Evolutionary conservation across 441 rosid genomes (phyloP).

Genomic region (Monsonia emarginata): DNA sequence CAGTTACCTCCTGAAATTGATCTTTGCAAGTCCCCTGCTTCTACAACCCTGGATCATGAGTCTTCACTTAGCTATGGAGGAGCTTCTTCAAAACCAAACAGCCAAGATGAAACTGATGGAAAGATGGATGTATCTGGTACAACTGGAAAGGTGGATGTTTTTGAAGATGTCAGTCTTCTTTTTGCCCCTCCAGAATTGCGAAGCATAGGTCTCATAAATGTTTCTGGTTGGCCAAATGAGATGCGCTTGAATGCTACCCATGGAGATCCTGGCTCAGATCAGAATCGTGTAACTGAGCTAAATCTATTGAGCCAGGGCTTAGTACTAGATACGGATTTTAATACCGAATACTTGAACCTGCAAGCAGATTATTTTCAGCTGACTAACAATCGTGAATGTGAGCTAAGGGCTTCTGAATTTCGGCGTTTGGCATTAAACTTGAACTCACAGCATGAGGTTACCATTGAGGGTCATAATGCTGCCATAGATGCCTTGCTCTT

Average conservation of each 20-base stretch:
- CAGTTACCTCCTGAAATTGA: conserved; percentile 74
- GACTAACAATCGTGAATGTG: conserved; percentile 53
- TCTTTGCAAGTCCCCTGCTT: conserved; percentile 44
- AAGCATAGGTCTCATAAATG: conserved; percentile 35
- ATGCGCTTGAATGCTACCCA: conserved; percentile 23
- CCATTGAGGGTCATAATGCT: conserved; percentile 68
- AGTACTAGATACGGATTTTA: conserved; percentile 44
- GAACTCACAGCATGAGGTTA: conserved; percentile 39
- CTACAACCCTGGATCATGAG: conserved; percentile 33
- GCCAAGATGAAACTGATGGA: conserved; percentile 43
- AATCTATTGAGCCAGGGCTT: conserved; percentile 27
- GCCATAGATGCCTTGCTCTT: conserved; percentile 73
- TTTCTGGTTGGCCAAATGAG: conserved; percentile 27
- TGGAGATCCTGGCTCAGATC: conserved; percentile 32
- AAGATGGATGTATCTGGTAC: conserved; percentile 42
- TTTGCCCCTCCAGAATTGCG: conserved; percentile 63
- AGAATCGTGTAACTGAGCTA: conserved; percentile 28
- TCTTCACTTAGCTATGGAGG: conserved; percentile 23
- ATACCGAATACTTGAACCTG: conserved; percentile 50
- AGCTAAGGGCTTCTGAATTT: conserved; percentile 74
- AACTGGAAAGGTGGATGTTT: conserved; percentile 37
- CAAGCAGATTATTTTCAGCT: conserved; percentile 65
- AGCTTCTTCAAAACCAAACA: conserved; percentile 28
- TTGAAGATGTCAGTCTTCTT: conserved; percentile 49
- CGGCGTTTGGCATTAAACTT: conserved; percentile 64